A percentile compares a stretch with the other conserved stretches of the same genome.
These are phyloP conservation scores for Neonectria punicea DNA, from an alignment of 2,329 filamentous ascomycete genomes.

Conservation along the genomic window DNA sequence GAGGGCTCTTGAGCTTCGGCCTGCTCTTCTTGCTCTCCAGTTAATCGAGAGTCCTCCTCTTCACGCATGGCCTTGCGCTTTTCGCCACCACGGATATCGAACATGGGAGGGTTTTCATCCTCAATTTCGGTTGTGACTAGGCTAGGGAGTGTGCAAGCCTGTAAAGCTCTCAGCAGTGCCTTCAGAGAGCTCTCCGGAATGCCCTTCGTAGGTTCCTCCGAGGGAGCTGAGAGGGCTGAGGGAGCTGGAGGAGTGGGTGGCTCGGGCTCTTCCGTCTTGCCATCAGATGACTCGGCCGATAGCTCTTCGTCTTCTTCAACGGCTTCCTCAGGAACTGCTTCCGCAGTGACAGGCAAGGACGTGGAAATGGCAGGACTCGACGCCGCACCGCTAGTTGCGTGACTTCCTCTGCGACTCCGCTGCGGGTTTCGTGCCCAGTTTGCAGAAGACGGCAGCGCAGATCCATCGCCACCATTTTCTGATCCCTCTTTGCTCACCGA, in stretches of 20 bases:
- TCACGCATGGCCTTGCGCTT: conserved; percentile 83
- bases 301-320: conserved; percentile 47
- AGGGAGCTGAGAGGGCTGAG: neutral
- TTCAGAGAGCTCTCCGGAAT: conserved; percentile 44
- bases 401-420: conserved; percentile 77
- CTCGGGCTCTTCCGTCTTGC: conserved; percentile 31
- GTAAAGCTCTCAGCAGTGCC: conserved; percentile 52
- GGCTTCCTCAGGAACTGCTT: conserved; percentile 58
- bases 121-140: conserved; percentile 28
- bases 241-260: conserved; percentile 3
- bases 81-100: conserved; percentile 83
- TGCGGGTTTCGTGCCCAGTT: conserved; percentile 86
- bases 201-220: conserved; percentile 13
- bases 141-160: conserved; percentile 48
- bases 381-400: conserved; percentile 82
- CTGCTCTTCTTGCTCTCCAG: conserved; percentile 60
- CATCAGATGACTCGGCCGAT: conserved; percentile 35
- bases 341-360: conserved; percentile 64
- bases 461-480: conserved; percentile 78
- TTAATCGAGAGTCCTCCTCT: conserved; percentile 68
- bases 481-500: conserved; percentile 83
- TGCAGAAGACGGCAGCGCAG: conserved; percentile 91
- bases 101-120: conserved; percentile 72
- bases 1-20: conserved; percentile 58
- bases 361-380: conserved; percentile 82